Base-by-base conservation (phyloP, 441 rosid species). In the Populus hybrid region DNA sequence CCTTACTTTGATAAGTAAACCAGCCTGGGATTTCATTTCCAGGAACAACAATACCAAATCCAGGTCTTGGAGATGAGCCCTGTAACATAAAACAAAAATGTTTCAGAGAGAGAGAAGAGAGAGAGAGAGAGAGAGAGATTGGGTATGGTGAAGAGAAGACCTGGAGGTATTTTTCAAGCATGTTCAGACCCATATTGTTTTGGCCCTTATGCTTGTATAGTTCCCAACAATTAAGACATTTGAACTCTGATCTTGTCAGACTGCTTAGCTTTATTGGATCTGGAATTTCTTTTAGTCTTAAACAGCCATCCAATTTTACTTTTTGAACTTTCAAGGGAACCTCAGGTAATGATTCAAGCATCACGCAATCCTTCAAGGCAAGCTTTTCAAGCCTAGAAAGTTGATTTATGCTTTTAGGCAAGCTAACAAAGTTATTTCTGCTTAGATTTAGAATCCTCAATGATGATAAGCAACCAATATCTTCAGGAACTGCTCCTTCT, bases 21-120 rank as follows among this genome's bases (percentile, higher is more conserved):
- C 75, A 77, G 2, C 71, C 80, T 16, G 75, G 70, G 71, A 77
- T 71, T 70, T 30, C 70, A 71, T 26, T 71, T 24, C 75, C 75
- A 8, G 80, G 69, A 26, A 77, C n/a, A 23, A 1, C 11, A 61
- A 70, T 36, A 6, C 16, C 2, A 23, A 77, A 42, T 63, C 36
- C 12, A 5, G 75, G 70, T 30, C 32, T 18, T 0, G 69, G 63
- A 26, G n/a, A 14, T 20, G 18, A 61, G 4, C 40, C 70, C 80
- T 77, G 75, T 40, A 38, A 16, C 75, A 26, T 26, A 4, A 42
- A 70, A 20, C 18, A 8, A 63, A 36, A 53, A 70, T 24, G 12
- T 8, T 59, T 6, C 1, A 42, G 0, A 42, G 53, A 42, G 53
- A 12, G 53, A 3, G 18, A 24, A 3, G 50, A 3, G 50, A 10